phyloP scores from a whole-genome alignment of 1,139 yeast species.

The Meyerozyma guilliermondii region DNA sequence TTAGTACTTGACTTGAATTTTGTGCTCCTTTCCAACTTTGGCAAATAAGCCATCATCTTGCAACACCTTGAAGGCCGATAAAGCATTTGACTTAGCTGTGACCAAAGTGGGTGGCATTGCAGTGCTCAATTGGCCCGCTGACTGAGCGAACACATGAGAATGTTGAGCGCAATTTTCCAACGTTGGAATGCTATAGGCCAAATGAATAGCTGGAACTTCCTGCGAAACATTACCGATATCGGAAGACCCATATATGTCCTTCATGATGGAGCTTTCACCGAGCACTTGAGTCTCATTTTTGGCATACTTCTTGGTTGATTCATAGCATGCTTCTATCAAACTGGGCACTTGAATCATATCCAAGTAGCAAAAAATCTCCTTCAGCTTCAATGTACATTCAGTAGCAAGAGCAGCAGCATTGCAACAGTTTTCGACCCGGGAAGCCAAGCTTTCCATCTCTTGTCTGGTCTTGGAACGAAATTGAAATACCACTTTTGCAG shows the following conservation, averaged over 20 bases:
- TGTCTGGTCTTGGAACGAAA: constrained; percentile 5
- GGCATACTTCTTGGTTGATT: not conserved
- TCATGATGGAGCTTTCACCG: constrained; percentile 2
- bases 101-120: not conserved
- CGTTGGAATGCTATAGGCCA: constrained; percentile 8
- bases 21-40: not conserved
- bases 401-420: constrained; percentile 14
- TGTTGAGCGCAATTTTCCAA: constrained; percentile 2
- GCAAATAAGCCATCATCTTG: not conserved
- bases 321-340: constrained; percentile 10
- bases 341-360: constrained; percentile 12
- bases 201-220: constrained; percentile 13
- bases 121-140: not conserved
- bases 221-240: constrained; percentile 16
- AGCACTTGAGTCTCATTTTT: not conserved
- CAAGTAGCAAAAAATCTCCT: constrained; percentile 7
- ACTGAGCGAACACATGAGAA: not conserved
- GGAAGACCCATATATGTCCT: constrained; percentile 11
- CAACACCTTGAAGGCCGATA: not conserved
- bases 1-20: not conserved
- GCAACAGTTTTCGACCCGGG: constrained; percentile 11
- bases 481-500: not conserved
- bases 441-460: constrained; percentile 10
- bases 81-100: not conserved
- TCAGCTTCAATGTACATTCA: constrained; percentile 11